phyloP scores from a whole-genome alignment of 2,329 filamentous ascomycete species.

The Alternaria sp. region DNA sequence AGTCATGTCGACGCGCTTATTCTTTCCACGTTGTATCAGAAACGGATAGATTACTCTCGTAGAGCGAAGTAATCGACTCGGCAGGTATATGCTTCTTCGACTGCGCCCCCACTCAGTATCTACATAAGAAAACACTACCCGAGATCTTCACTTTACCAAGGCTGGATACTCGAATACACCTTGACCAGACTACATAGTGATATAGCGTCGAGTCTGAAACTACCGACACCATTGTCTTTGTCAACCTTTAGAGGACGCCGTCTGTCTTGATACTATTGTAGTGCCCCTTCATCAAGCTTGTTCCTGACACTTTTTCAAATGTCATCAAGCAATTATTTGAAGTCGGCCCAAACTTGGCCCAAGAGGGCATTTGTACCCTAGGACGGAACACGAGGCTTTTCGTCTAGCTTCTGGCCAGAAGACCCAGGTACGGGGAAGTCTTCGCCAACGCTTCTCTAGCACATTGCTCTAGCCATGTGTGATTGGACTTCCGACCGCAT shows the following conservation, averaged over 20 bases:
- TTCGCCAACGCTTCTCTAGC: conserved; percentile 4
- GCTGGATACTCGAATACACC: not conserved
- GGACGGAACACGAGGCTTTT: conserved; percentile 1
- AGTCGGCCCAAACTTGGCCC: conserved; percentile 20
- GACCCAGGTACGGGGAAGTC: conserved; percentile 1
- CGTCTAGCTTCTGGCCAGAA: not conserved
- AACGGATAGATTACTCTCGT: conserved; percentile 1
- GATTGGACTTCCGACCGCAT: conserved; percentile 6
- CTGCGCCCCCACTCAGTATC: conserved; percentile 10
- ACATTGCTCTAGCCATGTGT: conserved; percentile 8
- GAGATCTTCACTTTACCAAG: conserved; percentile 6
- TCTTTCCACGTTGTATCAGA: not conserved
- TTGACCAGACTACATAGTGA: not conserved
- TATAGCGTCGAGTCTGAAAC: conserved; percentile 4
- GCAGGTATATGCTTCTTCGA: conserved; percentile 4
- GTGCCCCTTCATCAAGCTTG: conserved; percentile 3
- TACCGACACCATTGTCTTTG: not conserved
- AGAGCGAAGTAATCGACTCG: not conserved
- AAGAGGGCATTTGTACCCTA: conserved; percentile 24
- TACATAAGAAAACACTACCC: conserved; percentile 11
- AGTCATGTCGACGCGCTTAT: conserved; percentile 1
- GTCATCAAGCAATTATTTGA: conserved; percentile 18
- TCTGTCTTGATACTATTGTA: conserved; percentile 13
- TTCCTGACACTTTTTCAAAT: conserved; percentile 6
- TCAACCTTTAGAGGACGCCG: conserved; percentile 4